Percentiles rank a stretch among this genome's conserved stretches.
Evolutionary conservation across 805 yeast genomes (phyloP).

Genomic region (Saturnispora silvae): DNA sequence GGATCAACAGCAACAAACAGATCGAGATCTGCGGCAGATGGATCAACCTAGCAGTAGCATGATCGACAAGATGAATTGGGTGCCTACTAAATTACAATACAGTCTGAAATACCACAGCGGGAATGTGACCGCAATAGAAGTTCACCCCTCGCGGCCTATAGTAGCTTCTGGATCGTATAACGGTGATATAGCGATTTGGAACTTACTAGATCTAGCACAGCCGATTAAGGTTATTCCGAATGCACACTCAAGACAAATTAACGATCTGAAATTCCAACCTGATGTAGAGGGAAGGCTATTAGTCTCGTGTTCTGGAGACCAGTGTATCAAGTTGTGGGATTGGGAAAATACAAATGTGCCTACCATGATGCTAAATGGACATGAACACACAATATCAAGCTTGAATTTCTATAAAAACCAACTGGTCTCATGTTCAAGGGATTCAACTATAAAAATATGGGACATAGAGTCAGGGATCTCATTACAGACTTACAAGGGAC

Average conservation of each 20-base stretch:
- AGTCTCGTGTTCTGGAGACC: slow-evolving; percentile 44
- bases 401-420: slow-evolving; percentile 39
- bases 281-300: slow-evolving; percentile 14
- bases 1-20: neutral
- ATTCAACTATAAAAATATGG: slow-evolving; percentile 53
- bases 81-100: slow-evolving; percentile 41
- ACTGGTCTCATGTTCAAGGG: slow-evolving; percentile 55
- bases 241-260: slow-evolving; percentile 71
- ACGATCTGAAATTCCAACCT: slow-evolving; percentile 47
- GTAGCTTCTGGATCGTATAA: slow-evolving; percentile 59
- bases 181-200: slow-evolving; percentile 69
- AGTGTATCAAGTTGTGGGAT: slow-evolving; percentile 63
- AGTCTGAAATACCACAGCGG: slow-evolving; percentile 46
- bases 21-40: no score
- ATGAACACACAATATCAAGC: slow-evolving; percentile 74
- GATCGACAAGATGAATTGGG: slow-evolving; percentile 40
- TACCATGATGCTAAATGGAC: slow-evolving; percentile 63
- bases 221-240: slow-evolving; percentile 48
- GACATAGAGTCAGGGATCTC: slow-evolving; percentile 61
- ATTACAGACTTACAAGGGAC: slow-evolving; percentile 57
- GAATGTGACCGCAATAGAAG: slow-evolving; percentile 48
- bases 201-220: slow-evolving; percentile 43
- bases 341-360: slow-evolving; percentile 24
- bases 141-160: slow-evolving; percentile 68
- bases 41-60: no score